phyloP scores from a whole-genome alignment of 108 stramenopile genomes.

The Aurantiochytrium sp. region DNA sequence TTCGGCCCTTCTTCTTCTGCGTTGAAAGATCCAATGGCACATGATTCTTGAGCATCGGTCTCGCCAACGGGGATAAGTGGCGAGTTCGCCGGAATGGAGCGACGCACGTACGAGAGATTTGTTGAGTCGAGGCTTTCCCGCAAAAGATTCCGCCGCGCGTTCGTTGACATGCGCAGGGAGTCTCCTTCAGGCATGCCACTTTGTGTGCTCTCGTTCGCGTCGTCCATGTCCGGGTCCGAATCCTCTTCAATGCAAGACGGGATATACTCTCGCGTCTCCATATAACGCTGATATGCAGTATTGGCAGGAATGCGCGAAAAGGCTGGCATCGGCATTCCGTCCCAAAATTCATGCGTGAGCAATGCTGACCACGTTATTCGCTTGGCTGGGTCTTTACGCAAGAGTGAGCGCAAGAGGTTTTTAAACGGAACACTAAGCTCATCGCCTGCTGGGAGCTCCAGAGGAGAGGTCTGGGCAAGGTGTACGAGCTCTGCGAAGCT shows the following conservation, averaged over 20 bases:
- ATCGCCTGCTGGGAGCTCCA: conserved; percentile 21
- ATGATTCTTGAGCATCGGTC: background rate
- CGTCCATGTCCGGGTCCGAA: background rate
- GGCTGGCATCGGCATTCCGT: conserved; percentile 28
- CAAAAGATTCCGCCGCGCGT: background rate
- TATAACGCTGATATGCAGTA: conserved; percentile 26
- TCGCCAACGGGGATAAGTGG: background rate
- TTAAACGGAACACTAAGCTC: conserved; percentile 23
- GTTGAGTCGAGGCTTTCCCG: background rate
- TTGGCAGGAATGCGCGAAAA: conserved; percentile 22
- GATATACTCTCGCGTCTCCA: background rate
- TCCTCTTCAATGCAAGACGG: background rate
- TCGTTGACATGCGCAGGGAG: background rate
- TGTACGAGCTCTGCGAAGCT: background rate
- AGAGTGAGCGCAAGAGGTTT: conserved; percentile 35
- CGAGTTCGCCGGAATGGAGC: background rate
- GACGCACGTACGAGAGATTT: background rate
- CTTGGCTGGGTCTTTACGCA: conserved; percentile 27
- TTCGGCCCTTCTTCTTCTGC: no score
- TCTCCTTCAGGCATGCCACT: background rate
- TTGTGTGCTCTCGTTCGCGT: background rate
- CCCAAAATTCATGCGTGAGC: conserved; percentile 39
- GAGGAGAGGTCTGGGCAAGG: background rate
- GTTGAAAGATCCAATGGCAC: background rate
- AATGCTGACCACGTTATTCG: conserved; percentile 39